Percentiles rank a stretch among this genome's conserved stretches.
Evolutionary conservation across 75 land plant species (phyloP).

Genomic region (Gnetum montanum): DNA sequence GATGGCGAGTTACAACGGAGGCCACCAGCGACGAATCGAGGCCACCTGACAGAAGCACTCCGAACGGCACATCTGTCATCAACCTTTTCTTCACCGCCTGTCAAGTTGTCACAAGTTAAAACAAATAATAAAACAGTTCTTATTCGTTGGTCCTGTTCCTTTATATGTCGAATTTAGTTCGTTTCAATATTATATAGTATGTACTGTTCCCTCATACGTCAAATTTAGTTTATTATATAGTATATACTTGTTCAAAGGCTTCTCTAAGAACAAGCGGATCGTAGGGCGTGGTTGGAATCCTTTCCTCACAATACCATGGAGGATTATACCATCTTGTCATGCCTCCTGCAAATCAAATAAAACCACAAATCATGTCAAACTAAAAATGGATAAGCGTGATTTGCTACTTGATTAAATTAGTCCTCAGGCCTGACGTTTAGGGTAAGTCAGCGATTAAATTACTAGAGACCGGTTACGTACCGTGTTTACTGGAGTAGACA

Average conservation of each 20-base stretch:
- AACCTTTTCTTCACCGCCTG: constrained; percentile 93
- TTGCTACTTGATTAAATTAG: too few relatives aligned
- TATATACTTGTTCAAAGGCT: constrained; percentile 66
- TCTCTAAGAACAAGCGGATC: constrained; percentile 49
- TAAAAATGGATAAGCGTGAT: too few relatives aligned
- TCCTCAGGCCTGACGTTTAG: too few relatives aligned
- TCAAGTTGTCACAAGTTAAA: background rate
- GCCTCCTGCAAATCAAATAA: constrained; percentile 38
- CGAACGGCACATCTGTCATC: constrained; percentile 99
- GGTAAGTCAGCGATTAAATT: too few relatives aligned
- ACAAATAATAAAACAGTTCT: background rate
- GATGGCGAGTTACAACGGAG: constrained; percentile 77
- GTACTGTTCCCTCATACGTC: too few relatives aligned
- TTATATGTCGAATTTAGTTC: too few relatives aligned
- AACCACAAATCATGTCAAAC: background rate
- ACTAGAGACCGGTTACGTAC: too few relatives aligned
- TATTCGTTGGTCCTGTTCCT: too few relatives aligned
- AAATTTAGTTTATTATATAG: too few relatives aligned
- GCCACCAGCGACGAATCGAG: constrained; percentile 87
- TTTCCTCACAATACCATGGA: constrained; percentile 54
- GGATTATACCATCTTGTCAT: constrained; percentile 81
- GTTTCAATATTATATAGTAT: too few relatives aligned
- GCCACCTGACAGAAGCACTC: constrained; percentile 94
- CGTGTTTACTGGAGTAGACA: constrained; percentile 92
- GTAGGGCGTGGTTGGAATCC: constrained; percentile 60